Evolutionary conservation across 345 rosid genomes (phyloP).

Genomic region (Corchorus olitorius): DNA sequence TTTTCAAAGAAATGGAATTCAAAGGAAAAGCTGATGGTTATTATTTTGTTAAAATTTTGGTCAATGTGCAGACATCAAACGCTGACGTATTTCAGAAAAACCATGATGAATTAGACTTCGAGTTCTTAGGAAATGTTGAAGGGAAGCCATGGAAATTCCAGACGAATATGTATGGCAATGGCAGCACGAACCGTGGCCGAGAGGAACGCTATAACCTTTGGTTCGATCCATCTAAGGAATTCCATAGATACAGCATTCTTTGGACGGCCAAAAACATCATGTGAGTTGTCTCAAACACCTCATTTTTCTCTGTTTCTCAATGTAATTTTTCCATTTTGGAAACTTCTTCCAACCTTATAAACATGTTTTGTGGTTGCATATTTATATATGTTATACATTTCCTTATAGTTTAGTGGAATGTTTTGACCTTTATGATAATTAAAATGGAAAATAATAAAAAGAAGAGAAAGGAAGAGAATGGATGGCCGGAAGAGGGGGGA

Average conservation of each 20-base stretch:
- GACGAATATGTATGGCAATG: conserved; percentile 88
- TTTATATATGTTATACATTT: neutral
- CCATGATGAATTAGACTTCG: conserved; percentile 94
- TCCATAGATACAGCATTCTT: conserved; percentile 83
- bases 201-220: conserved; percentile 91
- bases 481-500: too few relatives aligned
- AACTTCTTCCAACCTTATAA: neutral
- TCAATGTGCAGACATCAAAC: conserved; percentile 64
- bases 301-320: neutral
- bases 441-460: neutral
- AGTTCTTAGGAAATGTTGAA: conserved; percentile 78
- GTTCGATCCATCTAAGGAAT: conserved; percentile 89
- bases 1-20: neutral
- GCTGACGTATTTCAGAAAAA: conserved; percentile 75
- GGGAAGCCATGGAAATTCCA: conserved; percentile 97
- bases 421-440: neutral
- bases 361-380: neutral
- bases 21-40: neutral
- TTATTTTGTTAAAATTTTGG: neutral
- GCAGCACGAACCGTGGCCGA: conserved; percentile 86
- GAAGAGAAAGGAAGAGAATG: too few relatives aligned
- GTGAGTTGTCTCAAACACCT: conserved; percentile 44
- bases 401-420: neutral
- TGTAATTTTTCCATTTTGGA: neutral
- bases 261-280: conserved; percentile 79